Evolutionary conservation across 768 basidiomycete species (phyloP), one percentile per base, ranked within the genome.

Genomic region (Pleurotus djamor): DNA sequence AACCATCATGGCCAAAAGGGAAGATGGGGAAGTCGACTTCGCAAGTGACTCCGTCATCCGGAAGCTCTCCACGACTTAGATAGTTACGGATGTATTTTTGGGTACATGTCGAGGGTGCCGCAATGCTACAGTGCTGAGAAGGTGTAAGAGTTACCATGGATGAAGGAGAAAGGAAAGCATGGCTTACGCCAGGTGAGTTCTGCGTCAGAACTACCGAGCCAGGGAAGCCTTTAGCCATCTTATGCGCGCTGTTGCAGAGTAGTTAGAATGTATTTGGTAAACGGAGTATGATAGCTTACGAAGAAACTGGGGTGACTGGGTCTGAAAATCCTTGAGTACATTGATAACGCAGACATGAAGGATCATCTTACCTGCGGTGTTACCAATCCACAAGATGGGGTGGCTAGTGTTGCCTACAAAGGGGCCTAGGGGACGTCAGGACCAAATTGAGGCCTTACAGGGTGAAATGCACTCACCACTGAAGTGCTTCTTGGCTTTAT

Each of bases 181-280:
- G 21, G 21, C 21, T 28, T 65, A 80, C 77, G 5, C 79, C 77
- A 12, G 72, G 63, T 10, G 75, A 76, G 34, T 78, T 73, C 58
- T 79, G 77, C 4, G 74, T 77, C 21, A 80, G 64, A 12, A 80
- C 74, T 10, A 76, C 72, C 1, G 77, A 74, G n/a, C 65, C 66
- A 2, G 67, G 61, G 64, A 79, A 79, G 6, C 70, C 71, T 51
- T 65, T 61, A 0, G 75, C 73, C 61, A 71, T 77, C 44, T 76
- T 75, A 61, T 73, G 72, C 3, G 78, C 78, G 6, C 79, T 80
- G 60, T 28, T 28, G 21, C 21, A 3, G 54, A 52, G 51, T n/a
- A 52, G 14, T 59, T n/a, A 16, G 9, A 47, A 49, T 59, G 43
- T n/a, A 52, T 21, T 14, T 7, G 14, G 4, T 5, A 17, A 28